Base-by-base conservation (phyloP, 2,329 filamentous ascomycete genomes). In the Fusarium irregulare region DNA sequence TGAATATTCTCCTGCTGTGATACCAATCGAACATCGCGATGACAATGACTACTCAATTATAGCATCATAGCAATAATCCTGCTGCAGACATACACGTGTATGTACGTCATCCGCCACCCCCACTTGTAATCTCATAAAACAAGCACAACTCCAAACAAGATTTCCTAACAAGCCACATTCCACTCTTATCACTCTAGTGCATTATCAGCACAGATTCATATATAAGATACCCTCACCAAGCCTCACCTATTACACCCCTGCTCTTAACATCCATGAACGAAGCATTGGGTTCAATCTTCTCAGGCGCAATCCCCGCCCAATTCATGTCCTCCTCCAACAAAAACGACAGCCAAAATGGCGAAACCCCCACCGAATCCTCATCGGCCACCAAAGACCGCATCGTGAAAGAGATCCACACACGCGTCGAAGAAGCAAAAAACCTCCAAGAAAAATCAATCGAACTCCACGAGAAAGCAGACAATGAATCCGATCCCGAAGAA, bases 41-140 rank as follows among this genome's bases (percentile, higher is more conserved):
- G 2, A 3, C 41, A 6, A 13, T 28, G n/a, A 32, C 34, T 13
- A 20, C 12, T 6, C 42, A 44, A 40, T 41, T 45, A 56, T 63
- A 63, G 25, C 61, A 64, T 63, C 61, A 64, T 62, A 44, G 58
- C 28, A 48, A 37, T 32, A 49, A 40, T 49, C 32, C 48, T 27
- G 32, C 25, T 65, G 41, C 25, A 37, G 48, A 16, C 10, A 30
- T 49, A 12, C 12, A 51, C 34, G 46, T 18, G 28, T 30, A 54
- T 23, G 20, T 67, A 67, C 64, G 63, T 67, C 64, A 67, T 67
- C 41, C 63, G 63, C 63, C 56, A 67, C 63, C 64, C 46, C 63
- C 64, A 56, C 64, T 30, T 49, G 20, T 34, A 18, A 62, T 40
- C 4, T 50, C 21, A 61, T 57, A 63, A 50, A 66, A 56, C 42